Conservation (phyloP, 768 basidiomycete species). For the Boletus pseudopeckii region DNA sequence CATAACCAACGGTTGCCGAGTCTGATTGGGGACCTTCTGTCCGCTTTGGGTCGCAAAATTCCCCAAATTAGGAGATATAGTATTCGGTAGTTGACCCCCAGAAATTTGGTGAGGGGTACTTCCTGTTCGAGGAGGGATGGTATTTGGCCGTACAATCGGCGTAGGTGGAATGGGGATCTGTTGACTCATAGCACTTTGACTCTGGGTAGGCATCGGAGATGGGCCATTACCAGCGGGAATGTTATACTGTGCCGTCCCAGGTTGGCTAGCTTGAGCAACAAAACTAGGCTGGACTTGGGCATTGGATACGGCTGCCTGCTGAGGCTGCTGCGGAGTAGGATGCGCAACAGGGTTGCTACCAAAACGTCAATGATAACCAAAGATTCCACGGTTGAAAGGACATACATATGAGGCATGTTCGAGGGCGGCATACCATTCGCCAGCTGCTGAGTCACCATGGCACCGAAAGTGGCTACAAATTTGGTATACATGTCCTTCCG, state of each 20-base stretch:
- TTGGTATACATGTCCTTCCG: constrained; percentile 41
- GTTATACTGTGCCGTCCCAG: constrained; percentile 15
- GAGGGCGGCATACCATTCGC: constrained; percentile 19
- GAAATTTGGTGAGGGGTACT: constrained; percentile 38
- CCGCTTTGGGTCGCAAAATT: constrained; percentile 21
- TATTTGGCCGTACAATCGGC: constrained; percentile 28
- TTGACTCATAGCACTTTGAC: constrained; percentile 16
- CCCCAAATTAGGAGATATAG: constrained; percentile 34
- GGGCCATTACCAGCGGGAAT: constrained; percentile 15
- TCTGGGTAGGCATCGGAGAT: constrained; percentile 23
- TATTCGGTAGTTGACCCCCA: constrained; percentile 28
- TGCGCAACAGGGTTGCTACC: constrained; percentile 19
- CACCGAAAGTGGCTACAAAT: constrained; percentile 32
- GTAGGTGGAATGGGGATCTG: constrained; percentile 34
- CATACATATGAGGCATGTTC: constrained; percentile 36
- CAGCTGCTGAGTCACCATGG: constrained; percentile 25
- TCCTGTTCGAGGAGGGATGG: constrained; percentile 37
- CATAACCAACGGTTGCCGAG: constrained; percentile 19
- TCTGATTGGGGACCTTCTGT: constrained; percentile 23
- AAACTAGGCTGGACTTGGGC: constrained; percentile 23
- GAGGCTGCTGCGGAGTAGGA: constrained; percentile 20
- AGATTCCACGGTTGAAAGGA: not conserved
- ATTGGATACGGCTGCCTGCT: constrained; percentile 9
- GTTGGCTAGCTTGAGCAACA: constrained; percentile 13
- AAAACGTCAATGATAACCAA: constrained; percentile 6